Conservation (phyloP, 106 monocot species). For the Dioscorea dumetorum region DNA sequence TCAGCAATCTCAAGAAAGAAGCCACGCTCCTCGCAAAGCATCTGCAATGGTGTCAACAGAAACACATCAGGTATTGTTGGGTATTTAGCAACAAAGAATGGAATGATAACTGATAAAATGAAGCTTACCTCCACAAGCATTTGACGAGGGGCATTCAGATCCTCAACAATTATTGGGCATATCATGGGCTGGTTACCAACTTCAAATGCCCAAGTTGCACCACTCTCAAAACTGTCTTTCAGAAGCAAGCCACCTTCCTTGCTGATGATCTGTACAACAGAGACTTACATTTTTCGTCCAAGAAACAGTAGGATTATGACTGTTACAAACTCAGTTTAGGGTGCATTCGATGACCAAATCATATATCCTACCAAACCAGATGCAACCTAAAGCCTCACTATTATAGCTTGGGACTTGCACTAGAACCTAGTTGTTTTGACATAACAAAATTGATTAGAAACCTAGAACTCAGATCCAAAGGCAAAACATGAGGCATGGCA, state of each 20-base stretch:
- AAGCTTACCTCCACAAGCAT: slow-evolving; percentile 84
- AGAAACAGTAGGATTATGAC: too few species aligned
- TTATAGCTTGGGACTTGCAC: too few species aligned
- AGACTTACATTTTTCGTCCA: too few species aligned
- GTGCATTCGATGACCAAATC: too few species aligned
- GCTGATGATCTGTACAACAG: slow-evolving; percentile 34
- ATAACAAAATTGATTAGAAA: too few species aligned
- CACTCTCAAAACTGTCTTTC: slow-evolving; percentile 75
- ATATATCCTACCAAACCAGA: too few species aligned
- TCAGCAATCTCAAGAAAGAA: slow-evolving; percentile 93
- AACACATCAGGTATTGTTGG: background rate
- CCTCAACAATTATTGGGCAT: slow-evolving; percentile 91
- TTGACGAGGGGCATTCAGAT: slow-evolving; percentile 75
- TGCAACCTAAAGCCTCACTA: too few species aligned
- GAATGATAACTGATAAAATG: background rate
- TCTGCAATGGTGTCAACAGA: slow-evolving; percentile 27
- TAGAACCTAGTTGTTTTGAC: too few species aligned
- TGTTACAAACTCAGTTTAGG: too few species aligned
- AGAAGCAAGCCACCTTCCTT: slow-evolving; percentile 54
- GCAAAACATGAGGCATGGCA: too few species aligned
- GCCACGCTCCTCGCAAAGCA: slow-evolving; percentile 90
- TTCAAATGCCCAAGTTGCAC: slow-evolving; percentile 87
- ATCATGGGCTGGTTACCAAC: slow-evolving; percentile 58
- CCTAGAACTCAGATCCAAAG: too few species aligned
- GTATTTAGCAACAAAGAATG: background rate